These are phyloP conservation scores for Pichia terricola DNA, from an alignment of 1,139 yeast genomes.

Conservation along the genomic window DNA sequence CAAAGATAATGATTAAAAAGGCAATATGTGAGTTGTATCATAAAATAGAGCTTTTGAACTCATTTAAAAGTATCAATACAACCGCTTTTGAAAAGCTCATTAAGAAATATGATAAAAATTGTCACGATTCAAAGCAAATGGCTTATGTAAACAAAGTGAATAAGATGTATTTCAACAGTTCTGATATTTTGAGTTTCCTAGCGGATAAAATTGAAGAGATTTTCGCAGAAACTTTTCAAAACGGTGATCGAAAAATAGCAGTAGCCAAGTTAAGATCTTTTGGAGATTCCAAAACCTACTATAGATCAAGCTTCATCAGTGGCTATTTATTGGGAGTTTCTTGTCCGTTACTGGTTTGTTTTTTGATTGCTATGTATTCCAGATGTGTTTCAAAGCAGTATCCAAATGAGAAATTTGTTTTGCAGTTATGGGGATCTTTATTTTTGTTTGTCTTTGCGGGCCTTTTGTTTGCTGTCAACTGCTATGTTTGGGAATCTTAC, in stretches of 20 bases:
- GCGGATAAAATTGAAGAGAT: constrained; percentile 55
- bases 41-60: constrained; percentile 64
- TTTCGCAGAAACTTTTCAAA: constrained; percentile 57
- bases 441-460: constrained; percentile 57
- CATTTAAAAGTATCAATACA: constrained; percentile 67
- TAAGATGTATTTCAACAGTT: constrained; percentile 47
- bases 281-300: constrained; percentile 31
- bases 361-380: constrained; percentile 39
- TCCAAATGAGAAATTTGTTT: constrained; percentile 46
- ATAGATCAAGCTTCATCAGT: constrained; percentile 39
- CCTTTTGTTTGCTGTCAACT: constrained; percentile 56
- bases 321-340: constrained; percentile 68
- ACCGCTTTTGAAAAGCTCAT: constrained; percentile 85
- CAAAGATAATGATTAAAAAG: constrained; percentile 63
- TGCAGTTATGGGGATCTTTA: constrained; percentile 85
- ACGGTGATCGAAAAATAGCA: constrained; percentile 65
- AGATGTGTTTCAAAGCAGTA: constrained; percentile 27
- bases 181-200: constrained; percentile 59
- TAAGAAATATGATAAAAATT: constrained; percentile 79
- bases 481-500: constrained; percentile 61
- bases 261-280: constrained; percentile 59
- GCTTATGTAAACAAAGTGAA: constrained; percentile 52
- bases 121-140: constrained; percentile 38
- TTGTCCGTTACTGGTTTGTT: constrained; percentile 50
- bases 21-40: constrained; percentile 79